phyloP scores from a whole-genome alignment of 164 flowering plant species.

The Tetracentron sinense region DNA sequence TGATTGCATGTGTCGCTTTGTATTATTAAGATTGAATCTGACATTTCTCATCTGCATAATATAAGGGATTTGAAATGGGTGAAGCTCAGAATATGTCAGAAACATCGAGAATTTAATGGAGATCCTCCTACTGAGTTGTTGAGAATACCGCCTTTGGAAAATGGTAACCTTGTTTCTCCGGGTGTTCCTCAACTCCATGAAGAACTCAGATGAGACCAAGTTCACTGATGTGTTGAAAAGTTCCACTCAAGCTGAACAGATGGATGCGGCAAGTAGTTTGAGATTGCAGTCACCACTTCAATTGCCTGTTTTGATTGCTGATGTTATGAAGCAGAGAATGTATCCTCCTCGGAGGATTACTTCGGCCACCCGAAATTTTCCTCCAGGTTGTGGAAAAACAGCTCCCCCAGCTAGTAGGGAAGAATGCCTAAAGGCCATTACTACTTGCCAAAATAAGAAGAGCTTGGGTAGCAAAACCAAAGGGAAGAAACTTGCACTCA shows the following conservation, averaged over 20 bases:
- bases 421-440: constrained; percentile 17
- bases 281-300: constrained; percentile 5
- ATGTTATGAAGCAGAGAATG: background rate
- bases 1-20: background rate
- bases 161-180: constrained; percentile 11
- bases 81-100: constrained; percentile 13
- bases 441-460: constrained; percentile 2
- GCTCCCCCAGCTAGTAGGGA: constrained; percentile 25
- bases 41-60: background rate
- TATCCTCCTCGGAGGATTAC: constrained; percentile 45
- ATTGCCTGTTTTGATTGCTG: background rate
- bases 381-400: constrained; percentile 33
- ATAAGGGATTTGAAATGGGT: constrained; percentile 2
- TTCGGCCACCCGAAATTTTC: constrained; percentile 30
- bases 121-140: constrained; percentile 2
- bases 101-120: constrained; percentile 8
- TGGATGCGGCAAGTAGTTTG: no score
- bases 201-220: no score
- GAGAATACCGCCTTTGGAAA: constrained; percentile 12
- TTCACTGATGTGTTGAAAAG: constrained; percentile 1
- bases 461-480: constrained; percentile 12
- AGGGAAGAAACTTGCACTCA: constrained; percentile 37
- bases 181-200: no score
- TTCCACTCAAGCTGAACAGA: background rate
- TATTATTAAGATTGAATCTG: background rate